Percentiles rank a stretch among this genome's conserved stretches.
phyloP scores from a whole-genome alignment of 2,329 filamentous ascomycete species.

The Emydomyces testavorans region DNA sequence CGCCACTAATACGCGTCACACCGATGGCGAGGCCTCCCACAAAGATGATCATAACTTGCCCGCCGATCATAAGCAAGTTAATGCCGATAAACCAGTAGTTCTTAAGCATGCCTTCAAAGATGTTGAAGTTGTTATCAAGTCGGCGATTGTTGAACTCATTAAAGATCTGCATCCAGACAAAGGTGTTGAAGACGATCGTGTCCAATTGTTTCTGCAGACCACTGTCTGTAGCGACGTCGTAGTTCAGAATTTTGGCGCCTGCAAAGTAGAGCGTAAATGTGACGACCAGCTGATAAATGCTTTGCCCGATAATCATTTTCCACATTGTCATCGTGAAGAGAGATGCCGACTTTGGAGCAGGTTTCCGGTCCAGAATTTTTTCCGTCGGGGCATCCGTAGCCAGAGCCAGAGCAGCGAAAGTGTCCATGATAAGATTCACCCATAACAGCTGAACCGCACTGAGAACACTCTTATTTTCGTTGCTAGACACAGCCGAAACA shows the following conservation, averaged over 20 bases:
- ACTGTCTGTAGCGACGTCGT: constrained; percentile 38
- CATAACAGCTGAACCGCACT: constrained; percentile 85
- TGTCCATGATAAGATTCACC: constrained; percentile 98
- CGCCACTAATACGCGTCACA: constrained; percentile 56
- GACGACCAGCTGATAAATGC: constrained; percentile 70
- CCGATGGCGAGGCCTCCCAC: constrained; percentile 73
- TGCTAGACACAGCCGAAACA: constrained; percentile 66
- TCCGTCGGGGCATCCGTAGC: constrained; percentile 83
- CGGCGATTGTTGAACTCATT: constrained; percentile 96
- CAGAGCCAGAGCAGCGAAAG: constrained; percentile 75
- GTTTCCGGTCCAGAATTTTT: constrained; percentile 68
- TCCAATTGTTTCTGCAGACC: constrained; percentile 45
- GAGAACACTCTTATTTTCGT: constrained; percentile 60
- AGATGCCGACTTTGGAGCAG: constrained; percentile 60
- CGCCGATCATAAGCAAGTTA: constrained; percentile 74
- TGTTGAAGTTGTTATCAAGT: constrained; percentile 88
- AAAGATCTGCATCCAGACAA: constrained; percentile 99
- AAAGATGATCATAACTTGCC: constrained; percentile 81
- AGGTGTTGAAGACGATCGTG: constrained; percentile 92
- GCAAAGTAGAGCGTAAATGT: constrained; percentile 78
- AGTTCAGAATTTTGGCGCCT: constrained; percentile 49
- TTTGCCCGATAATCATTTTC: constrained; percentile 97
- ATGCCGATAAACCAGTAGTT: constrained; percentile 88
- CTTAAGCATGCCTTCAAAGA: constrained; percentile 73
- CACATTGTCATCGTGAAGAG: constrained; percentile 88